phyloP scores from a whole-genome alignment of 139 green algal species.

The Asterochloris sp. region DNA sequence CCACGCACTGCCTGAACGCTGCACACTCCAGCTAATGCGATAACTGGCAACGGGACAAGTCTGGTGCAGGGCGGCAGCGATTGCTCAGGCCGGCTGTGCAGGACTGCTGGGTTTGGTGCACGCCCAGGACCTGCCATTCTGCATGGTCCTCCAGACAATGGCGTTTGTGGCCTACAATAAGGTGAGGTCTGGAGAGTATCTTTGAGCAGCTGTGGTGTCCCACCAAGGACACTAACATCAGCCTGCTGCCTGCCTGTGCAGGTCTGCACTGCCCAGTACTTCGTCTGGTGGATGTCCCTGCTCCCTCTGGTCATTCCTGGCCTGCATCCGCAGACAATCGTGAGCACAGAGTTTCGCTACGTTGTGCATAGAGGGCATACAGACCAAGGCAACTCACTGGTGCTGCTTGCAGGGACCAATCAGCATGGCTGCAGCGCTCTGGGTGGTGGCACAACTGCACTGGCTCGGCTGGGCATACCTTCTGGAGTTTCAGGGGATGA shows the following conservation, averaged over 20 bases:
- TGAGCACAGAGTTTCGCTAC: neutral
- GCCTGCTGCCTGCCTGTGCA: neutral
- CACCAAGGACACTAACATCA: neutral
- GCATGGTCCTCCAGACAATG: slow-evolving; percentile 68
- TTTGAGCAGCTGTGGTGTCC: neutral
- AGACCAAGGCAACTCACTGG: neutral
- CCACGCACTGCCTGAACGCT: too few species aligned
- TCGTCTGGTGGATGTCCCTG: slow-evolving; percentile 93
- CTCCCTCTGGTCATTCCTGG: slow-evolving; percentile 68
- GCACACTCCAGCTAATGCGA: too few species aligned
- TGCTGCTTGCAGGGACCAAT: slow-evolving; percentile 16
- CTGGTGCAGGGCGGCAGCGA: slow-evolving; percentile 8
- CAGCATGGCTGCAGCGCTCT: slow-evolving; percentile 22
- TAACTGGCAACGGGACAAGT: too few species aligned
- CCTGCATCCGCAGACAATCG: slow-evolving; percentile 5
- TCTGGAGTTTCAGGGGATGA: slow-evolving; percentile 51
- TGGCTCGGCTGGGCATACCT: slow-evolving; percentile 79
- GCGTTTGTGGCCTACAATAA: slow-evolving; percentile 89
- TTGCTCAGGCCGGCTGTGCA: neutral
- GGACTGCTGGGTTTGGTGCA: slow-evolving; percentile 7
- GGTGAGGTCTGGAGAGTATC: neutral
- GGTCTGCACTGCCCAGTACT: slow-evolving; percentile 91
- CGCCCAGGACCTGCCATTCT: slow-evolving; percentile 27
- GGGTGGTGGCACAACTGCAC: slow-evolving; percentile 57
- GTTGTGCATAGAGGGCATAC: neutral